These are phyloP conservation scores for Cyclotella cryptica DNA, from an alignment of 108 stramenopile species.

Conservation along the genomic window DNA sequence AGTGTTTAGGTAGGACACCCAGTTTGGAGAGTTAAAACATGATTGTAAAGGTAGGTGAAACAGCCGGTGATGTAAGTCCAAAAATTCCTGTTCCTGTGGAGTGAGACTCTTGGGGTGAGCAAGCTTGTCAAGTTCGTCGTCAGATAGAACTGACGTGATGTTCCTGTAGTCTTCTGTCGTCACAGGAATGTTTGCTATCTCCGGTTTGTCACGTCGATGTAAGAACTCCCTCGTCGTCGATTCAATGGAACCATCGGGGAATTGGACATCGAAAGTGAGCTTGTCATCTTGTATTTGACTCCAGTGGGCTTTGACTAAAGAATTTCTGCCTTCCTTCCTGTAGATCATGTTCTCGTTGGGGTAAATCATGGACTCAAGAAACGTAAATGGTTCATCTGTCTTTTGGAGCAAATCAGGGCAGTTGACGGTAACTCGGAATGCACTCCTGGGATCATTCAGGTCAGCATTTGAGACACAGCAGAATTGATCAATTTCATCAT, in stretches of 20 bases:
- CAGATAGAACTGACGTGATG: background rate
- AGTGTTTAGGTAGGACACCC: slow-evolving; percentile 4
- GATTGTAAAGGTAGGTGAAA: slow-evolving; percentile 14
- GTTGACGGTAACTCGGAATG: background rate
- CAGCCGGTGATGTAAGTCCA: slow-evolving; percentile 7
- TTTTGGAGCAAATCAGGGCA: no score
- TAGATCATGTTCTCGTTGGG: slow-evolving; percentile 1
- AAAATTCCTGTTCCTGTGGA: slow-evolving; percentile 9
- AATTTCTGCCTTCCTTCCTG: slow-evolving; percentile 6
- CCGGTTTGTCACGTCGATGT: background rate
- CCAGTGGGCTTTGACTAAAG: background rate
- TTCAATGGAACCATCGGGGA: background rate
- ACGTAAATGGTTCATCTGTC: background rate
- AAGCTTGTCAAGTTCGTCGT: background rate
- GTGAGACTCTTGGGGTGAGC: background rate
- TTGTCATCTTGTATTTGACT: background rate
- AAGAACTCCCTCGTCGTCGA: background rate
- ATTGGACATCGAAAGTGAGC: background rate
- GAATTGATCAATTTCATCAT: background rate
- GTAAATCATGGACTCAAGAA: slow-evolving; percentile 10
- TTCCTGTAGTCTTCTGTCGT: background rate
- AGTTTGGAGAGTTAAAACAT: slow-evolving; percentile 7
- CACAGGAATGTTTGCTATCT: slow-evolving; percentile 3
- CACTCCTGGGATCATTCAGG: background rate
- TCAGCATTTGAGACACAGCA: background rate